Conservation (phyloP, 2,329 filamentous ascomycete genomes). For the Metarhizium anisopliae region DNA sequence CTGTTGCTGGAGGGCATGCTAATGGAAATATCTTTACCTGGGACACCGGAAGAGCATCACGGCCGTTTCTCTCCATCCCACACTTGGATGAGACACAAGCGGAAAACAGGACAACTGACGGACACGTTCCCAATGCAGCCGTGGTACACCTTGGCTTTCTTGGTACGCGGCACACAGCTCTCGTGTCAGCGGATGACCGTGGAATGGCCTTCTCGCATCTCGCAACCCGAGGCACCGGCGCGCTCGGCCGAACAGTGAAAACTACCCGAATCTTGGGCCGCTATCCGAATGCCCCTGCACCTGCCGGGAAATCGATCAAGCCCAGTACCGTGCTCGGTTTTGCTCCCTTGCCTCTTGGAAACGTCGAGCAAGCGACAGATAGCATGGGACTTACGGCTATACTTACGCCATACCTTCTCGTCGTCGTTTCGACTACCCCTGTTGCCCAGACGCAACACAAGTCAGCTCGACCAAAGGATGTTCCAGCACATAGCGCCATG, state of each 20-base stretch:
- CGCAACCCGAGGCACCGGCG: slow-evolving; percentile 80
- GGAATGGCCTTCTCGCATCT: slow-evolving; percentile 99
- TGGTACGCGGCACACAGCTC: slow-evolving; percentile 83
- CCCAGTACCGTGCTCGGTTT: slow-evolving; percentile 94
- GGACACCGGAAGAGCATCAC: slow-evolving; percentile 75
- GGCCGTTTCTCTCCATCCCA: slow-evolving; percentile 81
- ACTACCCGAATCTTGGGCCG: slow-evolving; percentile 84
- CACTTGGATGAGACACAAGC: slow-evolving; percentile 60
- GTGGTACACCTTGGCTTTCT: slow-evolving; percentile 92
- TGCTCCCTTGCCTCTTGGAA: slow-evolving; percentile 83
- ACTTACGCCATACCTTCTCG: slow-evolving; percentile 87
- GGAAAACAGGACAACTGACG: slow-evolving; percentile 62
- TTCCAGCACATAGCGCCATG: slow-evolving; percentile 81
- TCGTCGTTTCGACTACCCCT: slow-evolving; percentile 95
- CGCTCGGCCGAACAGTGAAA: slow-evolving; percentile 77
- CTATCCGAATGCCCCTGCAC: slow-evolving; percentile 66
- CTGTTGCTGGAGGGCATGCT: slow-evolving; percentile 80
- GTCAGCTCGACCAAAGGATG: slow-evolving; percentile 79
- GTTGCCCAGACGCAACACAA: slow-evolving; percentile 96
- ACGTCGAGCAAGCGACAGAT: slow-evolving; percentile 82
- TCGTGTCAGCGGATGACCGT: slow-evolving; percentile 88
- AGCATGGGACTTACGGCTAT: slow-evolving; percentile 86
- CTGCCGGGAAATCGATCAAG: slow-evolving; percentile 61
- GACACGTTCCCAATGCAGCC: slow-evolving; percentile 68
- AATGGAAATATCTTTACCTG: slow-evolving; percentile 93